Conservation (phyloP, 768 basidiomycete genomes). For the Calocybe cyanea region DNA sequence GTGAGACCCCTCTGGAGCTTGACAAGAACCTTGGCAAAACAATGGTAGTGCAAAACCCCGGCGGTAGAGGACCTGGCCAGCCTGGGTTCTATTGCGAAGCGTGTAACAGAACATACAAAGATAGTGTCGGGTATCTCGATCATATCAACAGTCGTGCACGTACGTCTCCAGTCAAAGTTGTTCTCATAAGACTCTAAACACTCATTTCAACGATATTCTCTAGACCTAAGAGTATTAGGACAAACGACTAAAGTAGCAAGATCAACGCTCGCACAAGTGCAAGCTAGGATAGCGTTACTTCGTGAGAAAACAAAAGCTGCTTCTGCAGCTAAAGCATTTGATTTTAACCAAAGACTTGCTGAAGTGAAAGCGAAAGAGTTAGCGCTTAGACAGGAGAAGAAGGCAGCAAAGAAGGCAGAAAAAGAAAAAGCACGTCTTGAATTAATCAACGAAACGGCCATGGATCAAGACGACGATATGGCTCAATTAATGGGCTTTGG, state of each 20-base stretch:
- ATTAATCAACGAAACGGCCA: constrained; percentile 47
- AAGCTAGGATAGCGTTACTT: constrained; percentile 81
- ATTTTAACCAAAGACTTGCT: constrained; percentile 86
- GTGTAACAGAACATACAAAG: constrained; percentile 90
- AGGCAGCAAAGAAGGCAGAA: constrained; percentile 74
- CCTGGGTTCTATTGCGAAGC: constrained; percentile 94
- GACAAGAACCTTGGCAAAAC: constrained; percentile 96
- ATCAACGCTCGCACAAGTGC: constrained; percentile 91
- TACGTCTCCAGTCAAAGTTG: constrained; percentile 42
- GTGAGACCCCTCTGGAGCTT: constrained; percentile 80
- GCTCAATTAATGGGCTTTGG: constrained; percentile 86
- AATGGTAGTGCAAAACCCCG: constrained; percentile 85
- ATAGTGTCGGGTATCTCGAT: constrained; percentile 90
- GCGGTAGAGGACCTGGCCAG: constrained; percentile 81
- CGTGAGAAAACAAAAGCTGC: constrained; percentile 85
- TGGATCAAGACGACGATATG: constrained; percentile 61
- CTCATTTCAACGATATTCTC: constrained; percentile 1
- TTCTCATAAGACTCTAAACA: neutral
- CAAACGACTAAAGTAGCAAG: constrained; percentile 90
- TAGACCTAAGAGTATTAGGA: constrained; percentile 92
- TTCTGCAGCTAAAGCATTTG: constrained; percentile 83
- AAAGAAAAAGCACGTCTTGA: constrained; percentile 70
- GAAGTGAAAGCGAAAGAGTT: constrained; percentile 77
- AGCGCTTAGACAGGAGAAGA: constrained; percentile 65
- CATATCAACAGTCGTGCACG: constrained; percentile 94